A percentile compares a stretch with the other conserved stretches of the same genome.
phyloP scores from a whole-genome alignment of 2,329 filamentous ascomycete genomes.

The Lomentospora prolificans region DNA sequence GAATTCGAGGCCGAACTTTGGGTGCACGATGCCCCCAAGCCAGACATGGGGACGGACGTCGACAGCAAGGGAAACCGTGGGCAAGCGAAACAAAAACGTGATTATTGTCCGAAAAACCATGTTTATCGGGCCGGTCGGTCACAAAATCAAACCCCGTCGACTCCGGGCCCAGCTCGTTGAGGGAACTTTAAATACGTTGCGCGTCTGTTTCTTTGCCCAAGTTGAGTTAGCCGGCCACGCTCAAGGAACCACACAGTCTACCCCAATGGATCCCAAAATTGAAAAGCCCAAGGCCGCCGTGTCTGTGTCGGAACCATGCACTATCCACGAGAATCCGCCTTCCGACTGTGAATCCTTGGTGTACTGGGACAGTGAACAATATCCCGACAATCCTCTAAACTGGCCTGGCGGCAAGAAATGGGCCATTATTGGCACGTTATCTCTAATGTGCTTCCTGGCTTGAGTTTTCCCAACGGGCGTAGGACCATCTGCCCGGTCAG shows the following conservation, averaged over 20 bases:
- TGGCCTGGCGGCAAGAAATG: constrained; percentile 6
- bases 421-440: constrained; percentile 1
- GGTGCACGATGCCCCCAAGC: too few relatives aligned
- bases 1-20: too few relatives aligned
- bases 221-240: background rate
- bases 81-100: too few relatives aligned
- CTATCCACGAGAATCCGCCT: background rate
- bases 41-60: too few relatives aligned
- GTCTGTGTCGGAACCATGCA: background rate
- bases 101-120: background rate
- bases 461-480: too few relatives aligned
- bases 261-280: background rate
- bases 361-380: background rate
- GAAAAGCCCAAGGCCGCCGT: background rate
- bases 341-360: background rate
- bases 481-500: background rate
- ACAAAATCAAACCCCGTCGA: background rate
- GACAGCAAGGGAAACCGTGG: too few relatives aligned
- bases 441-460: constrained; percentile 1
- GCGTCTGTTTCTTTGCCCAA: background rate
- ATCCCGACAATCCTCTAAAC: constrained; percentile 8
- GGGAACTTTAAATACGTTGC: background rate
- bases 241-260: background rate
- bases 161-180: background rate
- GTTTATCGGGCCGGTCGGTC: background rate